These are phyloP conservation scores for Ceratobasidium sp. DNA, from an alignment of 1,284 basidiomycete species.

Conservation along the genomic window DNA sequence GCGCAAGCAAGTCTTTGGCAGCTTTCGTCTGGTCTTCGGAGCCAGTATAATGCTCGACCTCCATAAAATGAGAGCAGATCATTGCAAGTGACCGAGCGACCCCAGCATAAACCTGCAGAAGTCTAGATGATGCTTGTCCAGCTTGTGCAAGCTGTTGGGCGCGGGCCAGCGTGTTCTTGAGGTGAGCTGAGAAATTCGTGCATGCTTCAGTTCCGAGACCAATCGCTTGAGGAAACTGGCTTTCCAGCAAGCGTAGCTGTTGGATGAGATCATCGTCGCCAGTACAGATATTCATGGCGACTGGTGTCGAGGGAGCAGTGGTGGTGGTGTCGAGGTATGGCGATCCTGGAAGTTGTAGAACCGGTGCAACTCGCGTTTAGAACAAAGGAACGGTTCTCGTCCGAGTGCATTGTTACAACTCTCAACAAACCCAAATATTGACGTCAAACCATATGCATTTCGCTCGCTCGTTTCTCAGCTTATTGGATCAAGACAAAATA, in stretches of 20 bases:
- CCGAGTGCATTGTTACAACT: too few relatives aligned
- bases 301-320: too few relatives aligned
- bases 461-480: too few relatives aligned
- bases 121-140: not conserved
- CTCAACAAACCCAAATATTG: too few relatives aligned
- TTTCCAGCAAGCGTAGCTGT: slow-evolving; percentile 20
- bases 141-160: not conserved
- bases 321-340: slow-evolving; percentile 23
- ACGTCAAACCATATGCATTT: too few relatives aligned
- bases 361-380: not conserved
- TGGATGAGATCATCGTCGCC: slow-evolving; percentile 18
- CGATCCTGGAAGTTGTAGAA: not conserved
- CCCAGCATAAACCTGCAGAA: not conserved
- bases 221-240: slow-evolving; percentile 8
- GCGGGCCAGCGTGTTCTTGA: not conserved
- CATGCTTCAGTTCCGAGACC: slow-evolving; percentile 7
- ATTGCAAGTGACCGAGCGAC: not conserved
- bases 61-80: not conserved
- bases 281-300: slow-evolving; percentile 29
- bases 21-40: not conserved
- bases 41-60: not conserved
- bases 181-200: slow-evolving; percentile 9
- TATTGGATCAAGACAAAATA: too few relatives aligned
- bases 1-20: not conserved
- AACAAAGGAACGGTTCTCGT: slow-evolving; percentile 43